Evolutionary conservation across 2,329 filamentous ascomycete genomes (phyloP), one percentile per base, ranked within the genome.

Genomic region (Colletotrichum somersetense): DNA sequence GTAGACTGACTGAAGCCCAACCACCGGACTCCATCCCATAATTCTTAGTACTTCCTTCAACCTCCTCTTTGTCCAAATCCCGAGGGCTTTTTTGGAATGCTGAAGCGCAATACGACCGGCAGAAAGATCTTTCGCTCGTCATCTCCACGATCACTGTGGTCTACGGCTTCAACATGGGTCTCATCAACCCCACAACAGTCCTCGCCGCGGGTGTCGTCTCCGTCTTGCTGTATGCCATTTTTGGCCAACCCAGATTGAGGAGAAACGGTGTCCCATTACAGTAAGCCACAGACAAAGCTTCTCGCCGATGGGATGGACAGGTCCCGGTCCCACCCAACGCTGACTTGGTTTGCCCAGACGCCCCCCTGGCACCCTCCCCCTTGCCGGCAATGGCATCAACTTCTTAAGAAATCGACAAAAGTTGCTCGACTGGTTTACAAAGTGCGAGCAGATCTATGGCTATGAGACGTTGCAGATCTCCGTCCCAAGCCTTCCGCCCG

Each of bases 361-460:
- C 62, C 84, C 87, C 0, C 85, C 86, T 2, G 81, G 86, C 67
- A 87, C 87, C 3, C 78, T 88, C 1, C 90, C 89, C 0, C 71
- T 91, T 2, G 81, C 86, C 5, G 90, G 89, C 35, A 91, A 92
- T 75, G 90, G 89, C 7, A 83, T 92, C 57, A 78, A 87, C 10
- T 92, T 92, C 76, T 81, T 91, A 1, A 88, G 87, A 75, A 83
- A 87, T 2, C 86, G 90, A 4, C 87, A 91, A 76, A 86, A 85
- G 65, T 84, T 92, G 6, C 89, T 92, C 73, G 80, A 85, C 10
- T 92, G 89, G 90, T 92, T 92, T 77, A 84, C 87, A 59, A 84
- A 83, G 74, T 90, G 88, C 75, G 88, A 91, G 77, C 83, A 82
- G 16, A 80, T 80, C 40, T 88, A 89, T 73, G 89, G 89, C 46